Evolutionary conservation across 2,329 filamentous ascomycete species (phyloP).

Genomic region (Neonectria ditissima): DNA sequence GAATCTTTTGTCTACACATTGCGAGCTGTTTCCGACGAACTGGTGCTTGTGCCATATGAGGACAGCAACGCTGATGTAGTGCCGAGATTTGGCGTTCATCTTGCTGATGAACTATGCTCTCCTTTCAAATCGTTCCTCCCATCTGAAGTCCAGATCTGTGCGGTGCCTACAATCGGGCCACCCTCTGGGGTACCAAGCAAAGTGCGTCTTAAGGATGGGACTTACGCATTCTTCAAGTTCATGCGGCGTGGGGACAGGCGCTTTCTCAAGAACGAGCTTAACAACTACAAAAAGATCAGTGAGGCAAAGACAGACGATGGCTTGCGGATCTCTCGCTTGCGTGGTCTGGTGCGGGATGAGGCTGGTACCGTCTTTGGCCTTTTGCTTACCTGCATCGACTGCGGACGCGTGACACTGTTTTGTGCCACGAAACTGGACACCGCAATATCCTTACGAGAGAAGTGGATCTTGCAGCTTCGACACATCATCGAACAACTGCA

Average conservation of each 20-base stretch:
- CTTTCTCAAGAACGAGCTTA: slow-evolving; percentile 20
- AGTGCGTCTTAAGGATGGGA: too few relatives aligned
- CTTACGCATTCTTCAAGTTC: too few relatives aligned
- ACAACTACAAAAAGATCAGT: slow-evolving; percentile 28
- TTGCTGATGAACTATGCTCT: not conserved
- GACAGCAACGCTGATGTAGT: not conserved
- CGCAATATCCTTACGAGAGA: not conserved
- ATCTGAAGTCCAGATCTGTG: too few relatives aligned
- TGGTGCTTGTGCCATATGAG: not conserved
- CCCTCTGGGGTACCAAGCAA: too few relatives aligned
- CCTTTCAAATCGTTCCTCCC: too few relatives aligned
- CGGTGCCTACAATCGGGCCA: too few relatives aligned
- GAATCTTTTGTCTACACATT: not conserved
- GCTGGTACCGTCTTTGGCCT: not conserved
- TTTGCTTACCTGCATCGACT: not conserved
- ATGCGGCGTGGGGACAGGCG: too few relatives aligned
- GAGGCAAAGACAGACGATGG: slow-evolving; percentile 13
- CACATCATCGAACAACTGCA: not conserved
- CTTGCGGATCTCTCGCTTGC: slow-evolving; percentile 29
- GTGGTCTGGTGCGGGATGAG: slow-evolving; percentile 14
- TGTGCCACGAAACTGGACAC: not conserved
- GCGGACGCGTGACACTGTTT: not conserved
- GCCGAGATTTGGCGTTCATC: not conserved
- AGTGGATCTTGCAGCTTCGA: not conserved
- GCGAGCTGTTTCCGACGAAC: not conserved